Evolutionary conservation across 1,284 basidiomycete species (phyloP), one percentile per base, ranked within the genome.

Genomic region (Athelia sp.): DNA sequence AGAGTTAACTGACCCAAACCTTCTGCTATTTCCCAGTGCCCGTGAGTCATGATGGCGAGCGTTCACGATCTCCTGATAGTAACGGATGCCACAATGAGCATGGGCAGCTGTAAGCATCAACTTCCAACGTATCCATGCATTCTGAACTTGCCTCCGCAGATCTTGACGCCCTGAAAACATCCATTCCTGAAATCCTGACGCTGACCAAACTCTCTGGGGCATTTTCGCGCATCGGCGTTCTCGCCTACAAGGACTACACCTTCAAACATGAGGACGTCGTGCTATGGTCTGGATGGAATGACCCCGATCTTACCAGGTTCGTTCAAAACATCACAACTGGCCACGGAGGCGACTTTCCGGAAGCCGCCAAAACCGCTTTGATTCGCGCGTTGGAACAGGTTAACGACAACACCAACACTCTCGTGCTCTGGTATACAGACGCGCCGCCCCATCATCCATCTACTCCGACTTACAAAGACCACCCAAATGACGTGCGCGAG

Each of bases 351-450:
- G 59, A 62, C 50, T 59, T 47, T 18, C 60, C 60, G 2, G 60
- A 61, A 38, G 60, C 60, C 10, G 59, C 59, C 23, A 61, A 62
- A 40, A 60, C 56, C 4, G 60, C 56, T 8, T 47, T 62, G 24
- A 56, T 58, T 44, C 55, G 53, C 15, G 56, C 47, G 15, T 42
- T 62, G 50, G 52, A 61, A 45, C 50, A 50, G 2, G 55, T 52
- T 34, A 48, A 61, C 43, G 55, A 58, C 18, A 29, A 56, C 6
- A 46, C 50, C 18, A 46, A 53, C 32, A 62, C 59, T 0, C 54
- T 62, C 3, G 50, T 61, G 17, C 42, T 62, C 19, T 61, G 59
- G 59, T 61, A 58, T 46, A 52, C 60, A 15, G 59, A 62, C 45
- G 60, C 60, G 14, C 57, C 59, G 8, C 60, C 60, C 9, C 60